A percentile compares a stretch with the other conserved stretches of the same genome.
Evolutionary conservation across 2,329 filamentous ascomycete genomes (phyloP).

Genomic region (Fusarium heterosporum): DNA sequence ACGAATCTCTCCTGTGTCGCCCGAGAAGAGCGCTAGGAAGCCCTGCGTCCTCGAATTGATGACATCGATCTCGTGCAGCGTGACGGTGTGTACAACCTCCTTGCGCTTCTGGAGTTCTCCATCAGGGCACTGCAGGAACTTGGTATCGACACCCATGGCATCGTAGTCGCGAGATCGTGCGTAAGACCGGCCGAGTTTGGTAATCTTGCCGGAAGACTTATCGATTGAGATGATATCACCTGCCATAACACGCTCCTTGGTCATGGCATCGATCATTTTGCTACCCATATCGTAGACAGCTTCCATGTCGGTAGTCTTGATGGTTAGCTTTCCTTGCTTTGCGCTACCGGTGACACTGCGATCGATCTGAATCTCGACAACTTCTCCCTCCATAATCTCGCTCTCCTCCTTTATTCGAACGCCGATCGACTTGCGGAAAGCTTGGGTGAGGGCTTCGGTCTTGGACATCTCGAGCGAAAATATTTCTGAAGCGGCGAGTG

Average conservation of each 20-base stretch:
- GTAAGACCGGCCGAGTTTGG: constrained; percentile 94
- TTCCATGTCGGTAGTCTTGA: constrained; percentile 99
- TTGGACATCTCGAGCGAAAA: constrained; percentile 99
- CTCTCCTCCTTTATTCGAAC: constrained; percentile 99
- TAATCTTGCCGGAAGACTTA: constrained; percentile 98
- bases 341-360: constrained; percentile 95
- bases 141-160: constrained; percentile 98
- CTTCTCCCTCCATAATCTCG: constrained; percentile 98
- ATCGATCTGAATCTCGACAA: constrained; percentile 98
- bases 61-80: constrained; percentile 97
- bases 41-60: constrained; percentile 99
- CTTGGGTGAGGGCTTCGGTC: constrained; percentile 96
- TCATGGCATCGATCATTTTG: constrained; percentile 99
- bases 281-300: constrained; percentile 99
- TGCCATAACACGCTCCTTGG: constrained; percentile 98
- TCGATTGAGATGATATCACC: constrained; percentile 99
- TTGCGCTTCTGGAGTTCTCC: constrained; percentile 97
- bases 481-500: constrained; percentile 94
- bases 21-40: constrained; percentile 95
- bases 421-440: constrained; percentile 98
- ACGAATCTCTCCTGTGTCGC: constrained; percentile 96
- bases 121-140: constrained; percentile 97
- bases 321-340: constrained; percentile 98
- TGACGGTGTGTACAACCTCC: constrained; percentile 96
- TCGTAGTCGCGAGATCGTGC: constrained; percentile 97